Conservation (phyloP, 192 early-diverging fungal genomes). For the Chytriomyces confervae region DNA sequence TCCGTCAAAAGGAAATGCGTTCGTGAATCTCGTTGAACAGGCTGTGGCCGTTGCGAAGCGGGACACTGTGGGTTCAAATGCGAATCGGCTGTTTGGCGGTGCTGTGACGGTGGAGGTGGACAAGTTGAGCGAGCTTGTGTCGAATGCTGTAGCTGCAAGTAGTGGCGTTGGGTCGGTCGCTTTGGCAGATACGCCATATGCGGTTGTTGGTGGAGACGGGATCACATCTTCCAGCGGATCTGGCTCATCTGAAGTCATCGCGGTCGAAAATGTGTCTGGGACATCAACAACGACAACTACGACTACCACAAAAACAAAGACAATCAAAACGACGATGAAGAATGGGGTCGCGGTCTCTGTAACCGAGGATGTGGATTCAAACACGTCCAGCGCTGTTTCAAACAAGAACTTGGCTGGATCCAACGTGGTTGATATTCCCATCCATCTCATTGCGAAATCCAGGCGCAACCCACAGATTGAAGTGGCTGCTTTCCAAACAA, state of each 20-base stretch:
- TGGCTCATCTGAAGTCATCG: background rate
- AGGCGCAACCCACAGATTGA: background rate
- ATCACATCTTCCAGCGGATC: background rate
- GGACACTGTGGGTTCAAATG: background rate
- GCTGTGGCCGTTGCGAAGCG: background rate
- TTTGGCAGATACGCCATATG: background rate
- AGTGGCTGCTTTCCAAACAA: background rate
- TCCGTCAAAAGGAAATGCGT: background rate
- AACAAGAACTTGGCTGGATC: background rate
- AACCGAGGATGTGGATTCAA: background rate
- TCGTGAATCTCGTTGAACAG: background rate
- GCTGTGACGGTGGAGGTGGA: background rate
- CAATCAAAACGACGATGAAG: background rate
- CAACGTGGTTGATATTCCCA: background rate
- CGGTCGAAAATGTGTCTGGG: background rate
- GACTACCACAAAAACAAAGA: background rate
- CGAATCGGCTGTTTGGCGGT: background rate
- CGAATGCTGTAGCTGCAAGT: background rate
- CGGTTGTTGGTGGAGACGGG: background rate
- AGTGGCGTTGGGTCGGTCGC: background rate
- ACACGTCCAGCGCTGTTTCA: background rate
- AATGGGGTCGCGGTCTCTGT: background rate
- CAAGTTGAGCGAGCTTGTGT: background rate
- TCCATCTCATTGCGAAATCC: background rate
- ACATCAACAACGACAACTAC: background rate